Evolutionary conservation across 768 basidiomycete genomes (phyloP), one percentile per base, ranked within the genome.

Genomic region (Amanita muscaria): DNA sequence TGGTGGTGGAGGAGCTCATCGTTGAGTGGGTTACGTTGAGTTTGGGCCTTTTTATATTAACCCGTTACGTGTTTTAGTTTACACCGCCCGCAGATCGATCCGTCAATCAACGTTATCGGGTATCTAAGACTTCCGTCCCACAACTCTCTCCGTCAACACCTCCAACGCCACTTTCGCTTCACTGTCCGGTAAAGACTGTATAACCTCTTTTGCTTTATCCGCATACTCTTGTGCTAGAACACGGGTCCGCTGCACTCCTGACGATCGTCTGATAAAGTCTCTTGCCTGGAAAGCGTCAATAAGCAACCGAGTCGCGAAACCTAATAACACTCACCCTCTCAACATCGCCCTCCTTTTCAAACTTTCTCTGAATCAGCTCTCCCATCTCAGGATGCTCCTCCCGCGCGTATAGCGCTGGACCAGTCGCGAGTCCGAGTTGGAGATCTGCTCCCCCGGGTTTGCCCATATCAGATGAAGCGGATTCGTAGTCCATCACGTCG

Each of bases 401-500:
- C 77, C 92, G 94, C 25, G 96, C 96, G 58, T 85, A 99, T 10
- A 98, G 64, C 0, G 91, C 88, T 0, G 94, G 96, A 2, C 89
- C 94, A 0, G 96, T 99, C 4, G 96, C 88, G 34, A 91, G 71
- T 0, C 89, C 88, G 0, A 91, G 66, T 44, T 81, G 77, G 12
- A 91, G 70, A 59, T 92, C 90, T 2, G 89, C 85, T 14, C 87
- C 88, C 0, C 83, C 80, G 0, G 96, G 96, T 66, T 98, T 98
- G 27, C 94, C 94, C 10, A 98, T 76, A 0, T 83, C 67, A 0
- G 69, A 63, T 4, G 78, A 73, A 9, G 82, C 83, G 1, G 85
- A 79, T 39, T 92, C 86, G 58, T 90, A 98, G 65, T 98, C 96
- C 3, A 99, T 69, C 27, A 92, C 76, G 58, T 99, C 96, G 59